These are phyloP conservation scores for Aegle marmelos DNA, from an alignment of 345 rosid genomes.

Conservation along the genomic window DNA sequence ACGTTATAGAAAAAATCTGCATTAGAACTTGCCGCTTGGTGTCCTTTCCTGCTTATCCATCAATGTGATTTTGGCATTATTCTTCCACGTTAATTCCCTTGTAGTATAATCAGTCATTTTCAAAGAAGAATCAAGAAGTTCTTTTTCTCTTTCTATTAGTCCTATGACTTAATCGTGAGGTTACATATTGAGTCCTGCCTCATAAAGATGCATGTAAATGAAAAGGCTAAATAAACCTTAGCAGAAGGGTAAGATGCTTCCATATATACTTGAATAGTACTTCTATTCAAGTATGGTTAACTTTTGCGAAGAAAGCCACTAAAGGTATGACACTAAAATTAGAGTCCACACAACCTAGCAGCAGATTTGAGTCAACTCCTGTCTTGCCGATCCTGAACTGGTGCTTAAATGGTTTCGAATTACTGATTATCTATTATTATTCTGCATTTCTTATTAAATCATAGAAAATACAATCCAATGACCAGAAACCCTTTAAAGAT, in stretches of 20 bases:
- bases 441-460: background rate
- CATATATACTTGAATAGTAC: background rate
- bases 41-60: background rate
- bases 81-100: background rate
- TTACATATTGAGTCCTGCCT: background rate
- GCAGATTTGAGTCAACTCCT: background rate
- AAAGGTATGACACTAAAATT: background rate
- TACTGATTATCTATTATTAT: background rate
- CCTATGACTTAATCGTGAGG: background rate
- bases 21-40: background rate
- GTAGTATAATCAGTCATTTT: background rate
- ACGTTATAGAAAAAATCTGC: background rate
- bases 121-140: background rate
- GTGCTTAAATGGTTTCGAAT: background rate
- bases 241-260: background rate
- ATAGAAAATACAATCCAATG: background rate
- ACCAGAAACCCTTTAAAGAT: background rate
- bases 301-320: background rate
- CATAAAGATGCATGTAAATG: background rate
- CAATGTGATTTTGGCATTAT: background rate
- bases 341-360: background rate
- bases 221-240: background rate
- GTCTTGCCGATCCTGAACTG: background rate
- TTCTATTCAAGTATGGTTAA: background rate
- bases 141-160: background rate